Conservation (phyloP, 495 filamentous ascomycete genomes). For the Articulospora tetracladia region DNA sequence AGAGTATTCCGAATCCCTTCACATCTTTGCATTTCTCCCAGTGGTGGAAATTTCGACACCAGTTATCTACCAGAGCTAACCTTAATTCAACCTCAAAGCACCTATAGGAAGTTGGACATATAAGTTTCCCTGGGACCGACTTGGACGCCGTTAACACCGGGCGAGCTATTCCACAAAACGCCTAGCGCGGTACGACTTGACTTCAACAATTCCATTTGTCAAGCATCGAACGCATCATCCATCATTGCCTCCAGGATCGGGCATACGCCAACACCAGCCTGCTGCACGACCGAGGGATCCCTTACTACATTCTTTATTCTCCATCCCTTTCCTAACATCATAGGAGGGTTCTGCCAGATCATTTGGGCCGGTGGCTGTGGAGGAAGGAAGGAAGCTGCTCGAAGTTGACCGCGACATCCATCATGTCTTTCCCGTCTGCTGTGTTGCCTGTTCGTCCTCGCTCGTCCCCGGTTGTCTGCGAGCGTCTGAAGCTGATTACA, state of each 20-base stretch:
- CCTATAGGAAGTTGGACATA: not conserved
- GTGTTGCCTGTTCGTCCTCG: slow-evolving; percentile 35
- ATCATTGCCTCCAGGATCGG: not conserved
- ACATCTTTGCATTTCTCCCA: too few relatives aligned
- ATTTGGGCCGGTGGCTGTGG: not conserved
- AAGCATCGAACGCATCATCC: not conserved
- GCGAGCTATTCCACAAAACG: not conserved
- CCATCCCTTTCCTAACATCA: not conserved
- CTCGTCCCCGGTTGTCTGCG: not conserved
- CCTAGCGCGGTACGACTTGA: not conserved
- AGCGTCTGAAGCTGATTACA: not conserved
- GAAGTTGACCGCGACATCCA: not conserved
- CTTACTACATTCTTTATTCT: slow-evolving; percentile 6
- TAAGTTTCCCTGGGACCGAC: not conserved
- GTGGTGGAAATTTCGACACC: too few relatives aligned
- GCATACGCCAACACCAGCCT: not conserved
- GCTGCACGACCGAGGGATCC: not conserved
- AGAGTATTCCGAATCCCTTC: too few relatives aligned
- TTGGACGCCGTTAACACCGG: not conserved
- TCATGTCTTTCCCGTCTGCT: slow-evolving; percentile 40
- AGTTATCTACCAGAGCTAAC: not conserved
- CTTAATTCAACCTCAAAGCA: not conserved
- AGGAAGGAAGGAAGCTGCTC: not conserved
- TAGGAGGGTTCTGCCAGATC: not conserved
- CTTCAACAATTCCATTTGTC: not conserved